Base-by-base conservation (phyloP, 192 early-diverging fungal species). In the Backusella circina region DNA sequence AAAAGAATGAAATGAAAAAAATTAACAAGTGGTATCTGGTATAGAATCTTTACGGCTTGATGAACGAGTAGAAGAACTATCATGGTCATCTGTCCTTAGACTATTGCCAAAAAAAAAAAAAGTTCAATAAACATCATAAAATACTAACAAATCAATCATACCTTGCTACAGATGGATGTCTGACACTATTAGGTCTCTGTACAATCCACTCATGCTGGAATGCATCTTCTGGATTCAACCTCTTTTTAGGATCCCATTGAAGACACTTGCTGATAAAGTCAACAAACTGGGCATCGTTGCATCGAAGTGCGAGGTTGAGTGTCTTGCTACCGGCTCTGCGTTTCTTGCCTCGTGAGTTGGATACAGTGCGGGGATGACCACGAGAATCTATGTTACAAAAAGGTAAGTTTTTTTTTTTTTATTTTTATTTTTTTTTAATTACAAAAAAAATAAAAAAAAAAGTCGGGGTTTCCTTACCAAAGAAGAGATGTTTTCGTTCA, bases 321-420 rank as follows among this genome's bases (percentile, higher is more conserved):
- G 94, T 88, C 79, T 96, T 95, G 23, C 90, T 86, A 10, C 86
- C 88, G 1, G 94, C 93, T 39, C 91, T 84, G 38, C 96, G 92
- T 70, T 88, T 91, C 86, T 93, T 95, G 76, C 96, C 96, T 86
- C 96, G 97, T 4, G 92, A 91, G 80, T 96, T 98, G 9, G 91
- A 77, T 12, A 92, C 82, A 12, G 86, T 66, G 12, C 89, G 83
- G 16, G 93, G 93, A 32, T 77, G 81, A 31, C 83, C 83, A 54
- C 78, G 39, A 16, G 83, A 44, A 78, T 91, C 89, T 91, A 70
- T n/a, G 35, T 10, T 67, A 0, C 8, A 5, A 50, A 71, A 39
- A 67, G n/a, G 35, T 54, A 38, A 33, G 71, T 76, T 82, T 10
- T 30, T 67, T 35, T 23, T 66, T 66, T 75, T 12, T 44, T 36